Percentiles rank a stretch among this genome's conserved stretches.
Conservation (phyloP, 1,284 basidiomycete genomes). For the Moesziomyces antarcticus region DNA sequence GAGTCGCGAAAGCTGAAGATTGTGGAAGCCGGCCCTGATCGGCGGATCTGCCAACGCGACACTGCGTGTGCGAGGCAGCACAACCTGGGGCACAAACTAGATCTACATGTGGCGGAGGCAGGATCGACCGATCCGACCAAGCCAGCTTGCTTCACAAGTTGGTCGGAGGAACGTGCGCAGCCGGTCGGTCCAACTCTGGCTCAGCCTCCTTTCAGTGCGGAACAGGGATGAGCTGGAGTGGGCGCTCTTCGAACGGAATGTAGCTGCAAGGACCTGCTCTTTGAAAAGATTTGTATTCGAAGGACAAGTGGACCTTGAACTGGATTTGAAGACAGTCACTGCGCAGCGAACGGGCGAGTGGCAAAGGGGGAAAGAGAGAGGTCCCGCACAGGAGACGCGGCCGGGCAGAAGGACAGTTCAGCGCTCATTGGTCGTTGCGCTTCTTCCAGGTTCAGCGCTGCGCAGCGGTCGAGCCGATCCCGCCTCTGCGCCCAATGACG, state of each 20-base stretch:
- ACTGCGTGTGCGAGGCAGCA: not conserved
- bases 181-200: too few relatives aligned
- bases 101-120: too few relatives aligned
- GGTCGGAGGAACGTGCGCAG: not conserved
- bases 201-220: too few relatives aligned
- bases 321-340: too few relatives aligned
- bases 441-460: constrained; percentile 24
- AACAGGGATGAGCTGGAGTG: too few relatives aligned
- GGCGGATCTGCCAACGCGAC: too few relatives aligned
- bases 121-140: not conserved
- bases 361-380: not conserved
- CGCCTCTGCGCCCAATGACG: constrained; percentile 10
- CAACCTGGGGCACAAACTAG: not conserved
- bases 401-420: not conserved
- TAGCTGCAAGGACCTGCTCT: too few relatives aligned
- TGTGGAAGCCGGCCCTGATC: too few relatives aligned
- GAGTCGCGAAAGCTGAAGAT: not conserved
- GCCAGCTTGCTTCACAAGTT: not conserved
- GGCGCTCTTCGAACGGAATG: too few relatives aligned
- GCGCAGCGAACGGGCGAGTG: not conserved
- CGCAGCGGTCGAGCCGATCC: constrained; percentile 4
- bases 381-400: too few relatives aligned
- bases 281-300: too few relatives aligned
- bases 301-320: too few relatives aligned
- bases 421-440: constrained; percentile 7